A percentile compares a stretch with the other conserved stretches of the same genome.
Evolutionary conservation across 495 filamentous ascomycete genomes (phyloP).

Genomic region (Bacidia gigantensis): DNA sequence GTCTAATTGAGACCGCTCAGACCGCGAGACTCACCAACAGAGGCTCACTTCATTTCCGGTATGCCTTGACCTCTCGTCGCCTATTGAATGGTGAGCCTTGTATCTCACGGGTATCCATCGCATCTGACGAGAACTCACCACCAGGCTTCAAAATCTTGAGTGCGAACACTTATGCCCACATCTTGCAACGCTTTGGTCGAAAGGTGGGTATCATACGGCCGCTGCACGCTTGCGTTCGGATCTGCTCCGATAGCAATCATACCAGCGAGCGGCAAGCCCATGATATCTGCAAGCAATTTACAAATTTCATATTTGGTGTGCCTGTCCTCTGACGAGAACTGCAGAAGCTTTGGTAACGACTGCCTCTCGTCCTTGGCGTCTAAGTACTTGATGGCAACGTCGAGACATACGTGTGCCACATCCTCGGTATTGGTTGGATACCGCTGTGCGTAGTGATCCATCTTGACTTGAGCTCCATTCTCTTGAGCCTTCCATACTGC

Average conservation of each 20-base stretch:
- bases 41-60: no score
- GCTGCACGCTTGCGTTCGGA: slow-evolving; percentile 60
- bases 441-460: slow-evolving; percentile 81
- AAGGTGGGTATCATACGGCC: slow-evolving; percentile 83
- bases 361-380: slow-evolving; percentile 24
- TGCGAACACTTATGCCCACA: slow-evolving; percentile 61
- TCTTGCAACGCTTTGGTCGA: slow-evolving; percentile 63
- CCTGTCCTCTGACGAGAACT: slow-evolving; percentile 77
- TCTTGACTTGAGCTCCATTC: slow-evolving; percentile 44
- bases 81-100: no score
- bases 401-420: slow-evolving; percentile 64
- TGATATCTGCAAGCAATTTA: slow-evolving; percentile 62
- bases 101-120: no score
- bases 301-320: slow-evolving; percentile 91
- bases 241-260: slow-evolving; percentile 61
- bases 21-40: no score
- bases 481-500: slow-evolving; percentile 53
- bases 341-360: slow-evolving; percentile 55
- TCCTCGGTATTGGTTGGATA: slow-evolving; percentile 85
- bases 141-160: slow-evolving; percentile 68
- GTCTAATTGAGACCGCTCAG: no score
- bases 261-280: slow-evolving; percentile 58
- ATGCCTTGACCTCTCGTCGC: no score
- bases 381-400: slow-evolving; percentile 57
- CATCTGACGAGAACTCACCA: no score